Conservation (phyloP, 179 eudicot species). For the Pouteria campechiana region DNA sequence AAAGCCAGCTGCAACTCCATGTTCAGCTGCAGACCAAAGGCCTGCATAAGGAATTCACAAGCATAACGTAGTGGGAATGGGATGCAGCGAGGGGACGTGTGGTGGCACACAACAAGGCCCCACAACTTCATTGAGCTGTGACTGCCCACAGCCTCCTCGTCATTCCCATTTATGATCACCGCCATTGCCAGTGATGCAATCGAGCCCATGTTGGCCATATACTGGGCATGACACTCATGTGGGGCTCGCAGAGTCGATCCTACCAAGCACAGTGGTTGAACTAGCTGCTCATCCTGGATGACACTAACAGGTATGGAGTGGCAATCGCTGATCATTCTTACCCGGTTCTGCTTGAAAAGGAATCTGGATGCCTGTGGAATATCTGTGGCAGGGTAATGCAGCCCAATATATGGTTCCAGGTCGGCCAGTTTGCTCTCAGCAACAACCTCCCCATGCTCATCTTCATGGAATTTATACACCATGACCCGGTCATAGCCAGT, state of each 20-base stretch:
- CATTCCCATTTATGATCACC: conserved; percentile 70
- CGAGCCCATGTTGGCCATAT: conserved; percentile 98
- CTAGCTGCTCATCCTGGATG: conserved; percentile 54
- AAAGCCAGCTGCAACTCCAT: conserved; percentile 84
- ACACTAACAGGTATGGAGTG: conserved; percentile 54
- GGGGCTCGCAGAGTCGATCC: conserved; percentile 96
- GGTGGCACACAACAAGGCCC: conserved; percentile 97
- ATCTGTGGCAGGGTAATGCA: conserved; percentile 97
- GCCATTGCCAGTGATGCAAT: conserved; percentile 86
- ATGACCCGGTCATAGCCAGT: conserved; percentile 96
- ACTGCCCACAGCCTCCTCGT: conserved; percentile 38
- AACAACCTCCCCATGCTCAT: conserved; percentile 95
- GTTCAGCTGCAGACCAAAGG: conserved; percentile 83
- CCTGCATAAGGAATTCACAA: conserved; percentile 95
- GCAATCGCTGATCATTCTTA: conserved; percentile 92
- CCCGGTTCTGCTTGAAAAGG: conserved; percentile 82
- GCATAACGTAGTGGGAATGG: conserved; percentile 93
- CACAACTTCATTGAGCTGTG: conserved; percentile 66
- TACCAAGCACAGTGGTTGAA: conserved; percentile 72
- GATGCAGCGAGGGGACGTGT: conserved; percentile 66
- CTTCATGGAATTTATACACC: conserved; percentile 98
- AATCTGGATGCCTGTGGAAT: conserved; percentile 96
- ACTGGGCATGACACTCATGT: conserved; percentile 91
- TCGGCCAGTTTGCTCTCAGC: conserved; percentile 67
- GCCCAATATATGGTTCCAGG: conserved; percentile 82